Base-by-base conservation (phyloP, 139 green algal genomes). In the Ettlia oleoabundans region DNA sequence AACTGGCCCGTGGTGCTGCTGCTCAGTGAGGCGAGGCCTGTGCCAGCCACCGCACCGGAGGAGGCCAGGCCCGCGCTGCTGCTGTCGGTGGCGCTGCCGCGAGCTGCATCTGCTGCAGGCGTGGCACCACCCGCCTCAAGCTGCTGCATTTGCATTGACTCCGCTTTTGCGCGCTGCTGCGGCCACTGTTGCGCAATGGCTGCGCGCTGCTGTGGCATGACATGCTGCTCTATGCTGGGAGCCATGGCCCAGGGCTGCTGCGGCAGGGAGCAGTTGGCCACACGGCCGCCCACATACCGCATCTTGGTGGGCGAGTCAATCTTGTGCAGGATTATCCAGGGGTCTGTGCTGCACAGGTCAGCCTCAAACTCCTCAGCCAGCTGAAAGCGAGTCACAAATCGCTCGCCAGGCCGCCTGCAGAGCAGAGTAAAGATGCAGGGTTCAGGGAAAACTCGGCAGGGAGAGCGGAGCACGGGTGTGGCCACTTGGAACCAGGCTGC, bases 261-360 rank as follows among this genome's bases (percentile, higher is more conserved):
- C 19, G 47, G 47, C 19, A 26, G 32, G 42, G n/a, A 58, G 80
- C 80, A 85, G 53, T 80, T 80, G 69, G 68, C 80, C 9, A 75
- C 42, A 21, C 55, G 69, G 30, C 26, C 30, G 55, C 85, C 88
- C 13, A 91, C 67, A 41, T 83, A 87, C 6, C 88, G 85, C 88
- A 91, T 91, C 85, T 91, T 91, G 64, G 85, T 88, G 80, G 88
- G 88, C 18, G 74, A 86, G 76, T 89, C 85, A 32, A 91, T 89
- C 80, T 91, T 91, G 78, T 91, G 88, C 80, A 91, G 80, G 24
- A 91, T 70, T 28, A 91, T 64, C 88, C 77, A 83, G 33, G 64
- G 77, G 64, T 76, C 77, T 35, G 75, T 33, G 40, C 38, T 76
- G 81, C 87, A 90, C n/a, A 90, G 58, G 4, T 72, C 66, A 3